Evolutionary conservation across 176 grass and related monocot species (phyloP), one percentile per base, ranked within the genome.

Genomic region (Aegilops speltoides): DNA sequence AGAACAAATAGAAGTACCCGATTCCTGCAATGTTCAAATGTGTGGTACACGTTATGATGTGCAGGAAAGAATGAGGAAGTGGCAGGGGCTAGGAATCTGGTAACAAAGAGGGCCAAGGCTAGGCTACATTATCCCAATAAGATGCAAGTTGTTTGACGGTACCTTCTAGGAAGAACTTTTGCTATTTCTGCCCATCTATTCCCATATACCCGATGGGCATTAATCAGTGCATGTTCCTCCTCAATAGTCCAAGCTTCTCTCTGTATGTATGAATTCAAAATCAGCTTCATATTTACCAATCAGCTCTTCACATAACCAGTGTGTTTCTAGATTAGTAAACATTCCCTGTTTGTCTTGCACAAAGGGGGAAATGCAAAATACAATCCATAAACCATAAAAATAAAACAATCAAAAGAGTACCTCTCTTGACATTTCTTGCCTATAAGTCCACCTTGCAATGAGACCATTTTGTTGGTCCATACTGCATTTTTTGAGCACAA

Each of bases 241-340:
- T 98, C 92, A 60, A 43, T 46, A 63, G 90, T 98, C 97, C 97
- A 98, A 56, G 92, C 97, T 88, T 96, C 97, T 79, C 94, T 98
- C 79, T 80, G 91, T 86, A 98, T 77, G 41, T 64, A 84, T 26
- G 16, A 81, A 71, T 73, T 87, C 36, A 91, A 41, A 52, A 75
- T 31, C 19, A 65, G 46, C 8, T 66, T 64, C 66, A 26, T 33
- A 33, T 84, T 29, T 16, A 16, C 46, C 62, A 68, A 57, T 59
- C 25, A 20, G 38, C 13, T 68, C 43, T 68, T 86, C 38, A 23
- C n/a, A 9, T 33, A 76, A 84, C 38, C 17, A 84, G 7, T 52
- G 32, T 5, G 8, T 65, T 84, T 45, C 22, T 64, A 38, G 8
- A 77, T 76, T 84, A 76, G 12, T 40, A 46, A 7, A 24, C 22